Conservation (phyloP, 306 rosid genomes). For the Vigna hirtella region DNA sequence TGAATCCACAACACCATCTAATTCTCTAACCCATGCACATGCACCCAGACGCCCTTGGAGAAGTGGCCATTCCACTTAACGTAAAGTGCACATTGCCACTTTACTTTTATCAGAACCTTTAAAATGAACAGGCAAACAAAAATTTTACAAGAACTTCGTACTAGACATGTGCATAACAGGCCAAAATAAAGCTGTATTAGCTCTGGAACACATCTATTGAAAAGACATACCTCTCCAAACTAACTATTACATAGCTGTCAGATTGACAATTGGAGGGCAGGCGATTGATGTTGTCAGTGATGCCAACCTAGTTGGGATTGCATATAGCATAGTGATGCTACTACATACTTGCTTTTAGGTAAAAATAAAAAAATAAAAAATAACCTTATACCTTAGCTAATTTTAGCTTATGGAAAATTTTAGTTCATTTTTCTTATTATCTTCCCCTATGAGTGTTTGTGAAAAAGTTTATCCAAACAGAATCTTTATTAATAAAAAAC, state of each 20-base stretch:
- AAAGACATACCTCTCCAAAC: neutral
- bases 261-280: no score
- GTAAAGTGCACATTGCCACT: neutral
- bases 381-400: no score
- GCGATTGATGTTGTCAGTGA: no score
- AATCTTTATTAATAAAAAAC: neutral
- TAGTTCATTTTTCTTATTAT: neutral
- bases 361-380: no score
- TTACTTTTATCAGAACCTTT: neutral
- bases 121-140: neutral
- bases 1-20: neutral
- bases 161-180: neutral
- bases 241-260: neutral
- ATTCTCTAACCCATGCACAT: neutral
- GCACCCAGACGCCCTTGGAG: neutral
- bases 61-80: neutral
- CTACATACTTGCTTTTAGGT: no score
- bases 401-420: neutral
- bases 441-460: neutral
- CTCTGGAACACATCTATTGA: neutral
- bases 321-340: no score
- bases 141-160: neutral
- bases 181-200: neutral
- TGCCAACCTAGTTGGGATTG: no score
- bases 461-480: neutral